Percentiles rank a stretch among this genome's conserved stretches.
Evolutionary conservation across 345 rosid genomes (phyloP).

Genomic region (Camelina hispida): DNA sequence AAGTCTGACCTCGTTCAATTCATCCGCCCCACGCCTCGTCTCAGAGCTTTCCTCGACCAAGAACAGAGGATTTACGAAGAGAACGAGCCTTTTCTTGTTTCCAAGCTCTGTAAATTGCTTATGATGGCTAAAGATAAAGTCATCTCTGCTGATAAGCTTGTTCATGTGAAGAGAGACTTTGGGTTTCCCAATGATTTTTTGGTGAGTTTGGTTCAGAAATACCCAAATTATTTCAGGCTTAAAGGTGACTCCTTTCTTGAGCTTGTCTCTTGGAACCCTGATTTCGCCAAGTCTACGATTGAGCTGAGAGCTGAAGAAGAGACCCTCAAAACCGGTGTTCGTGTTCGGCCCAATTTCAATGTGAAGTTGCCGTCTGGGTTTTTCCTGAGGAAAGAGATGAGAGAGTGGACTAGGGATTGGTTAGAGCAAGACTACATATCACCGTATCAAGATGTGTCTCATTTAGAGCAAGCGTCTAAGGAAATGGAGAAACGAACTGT

Average conservation of each 20-base stretch:
- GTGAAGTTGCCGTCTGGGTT: conserved; percentile 72
- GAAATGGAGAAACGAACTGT: conserved; percentile 94
- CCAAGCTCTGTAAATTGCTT: conserved; percentile 78
- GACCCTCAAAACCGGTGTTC: conserved; percentile 55
- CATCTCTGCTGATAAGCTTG: conserved; percentile 65
- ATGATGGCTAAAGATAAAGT: conserved; percentile 79
- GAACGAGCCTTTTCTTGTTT: conserved; percentile 65
- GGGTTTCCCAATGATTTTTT: conserved; percentile 84
- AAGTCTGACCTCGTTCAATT: conserved; percentile 62
- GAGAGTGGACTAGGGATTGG: conserved; percentile 96
- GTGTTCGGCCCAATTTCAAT: conserved; percentile 66
- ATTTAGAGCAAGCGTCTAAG: conserved; percentile 64
- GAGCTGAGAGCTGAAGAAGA: conserved; percentile 73
- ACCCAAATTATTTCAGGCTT: conserved; percentile 67
- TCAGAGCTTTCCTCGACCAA: conserved; percentile 66
- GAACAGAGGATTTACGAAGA: conserved; percentile 56
- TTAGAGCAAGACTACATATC: conserved; percentile 80
- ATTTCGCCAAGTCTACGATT: conserved; percentile 63
- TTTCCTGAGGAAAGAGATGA: conserved; percentile 84
- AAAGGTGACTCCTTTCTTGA: conserved; percentile 68
- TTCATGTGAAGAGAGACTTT: conserved; percentile 85
- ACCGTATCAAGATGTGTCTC: conserved; percentile 71
- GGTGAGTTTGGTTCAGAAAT: conserved; percentile 62
- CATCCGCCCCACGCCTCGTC: conserved; percentile 58
- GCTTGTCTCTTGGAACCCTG: conserved; percentile 70